Conservation (phyloP, 257 asterid genomes). For the Solanum boliviense region DNA sequence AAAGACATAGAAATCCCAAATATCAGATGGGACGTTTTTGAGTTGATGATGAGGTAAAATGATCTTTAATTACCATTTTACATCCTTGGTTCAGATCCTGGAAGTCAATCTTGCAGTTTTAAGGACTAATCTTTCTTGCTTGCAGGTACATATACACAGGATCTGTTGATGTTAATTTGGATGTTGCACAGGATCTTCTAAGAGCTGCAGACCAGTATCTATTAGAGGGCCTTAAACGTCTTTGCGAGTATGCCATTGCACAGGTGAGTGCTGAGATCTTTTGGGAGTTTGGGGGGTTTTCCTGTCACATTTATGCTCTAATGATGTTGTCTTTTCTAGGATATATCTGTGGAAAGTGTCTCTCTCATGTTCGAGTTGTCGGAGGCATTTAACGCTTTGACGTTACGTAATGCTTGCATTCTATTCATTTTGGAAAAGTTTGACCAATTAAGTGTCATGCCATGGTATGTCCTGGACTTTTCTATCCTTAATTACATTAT, state of each 20-base stretch:
- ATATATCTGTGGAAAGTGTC: slow-evolving; percentile 71
- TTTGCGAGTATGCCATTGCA: slow-evolving; percentile 84
- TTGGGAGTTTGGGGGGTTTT: neutral
- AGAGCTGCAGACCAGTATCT: slow-evolving; percentile 98
- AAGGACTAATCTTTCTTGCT: neutral
- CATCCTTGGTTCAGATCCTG: neutral
- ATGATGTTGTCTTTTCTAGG: slow-evolving; percentile 33
- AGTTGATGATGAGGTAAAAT: slow-evolving; percentile 92
- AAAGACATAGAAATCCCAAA: slow-evolving; percentile 96
- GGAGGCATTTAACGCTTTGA: slow-evolving; percentile 75
- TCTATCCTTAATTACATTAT: neutral
- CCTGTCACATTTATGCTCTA: slow-evolving; percentile 1
- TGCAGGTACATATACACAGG: slow-evolving; percentile 88
- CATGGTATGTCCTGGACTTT: slow-evolving; percentile 38
- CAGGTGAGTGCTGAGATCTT: slow-evolving; percentile 37
- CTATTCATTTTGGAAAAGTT: slow-evolving; percentile 66
- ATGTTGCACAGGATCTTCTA: slow-evolving; percentile 85
- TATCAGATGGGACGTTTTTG: slow-evolving; percentile 91
- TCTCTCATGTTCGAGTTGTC: slow-evolving; percentile 87
- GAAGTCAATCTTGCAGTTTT: neutral
- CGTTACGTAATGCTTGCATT: slow-evolving; percentile 76
- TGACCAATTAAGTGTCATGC: slow-evolving; percentile 48
- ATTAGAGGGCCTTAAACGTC: slow-evolving; percentile 91
- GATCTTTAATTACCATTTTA: neutral
- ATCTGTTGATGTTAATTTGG: slow-evolving; percentile 70